Evolutionary conservation across 2,329 filamentous ascomycete genomes (phyloP).

Genomic region (Penicillium janthinellum): DNA sequence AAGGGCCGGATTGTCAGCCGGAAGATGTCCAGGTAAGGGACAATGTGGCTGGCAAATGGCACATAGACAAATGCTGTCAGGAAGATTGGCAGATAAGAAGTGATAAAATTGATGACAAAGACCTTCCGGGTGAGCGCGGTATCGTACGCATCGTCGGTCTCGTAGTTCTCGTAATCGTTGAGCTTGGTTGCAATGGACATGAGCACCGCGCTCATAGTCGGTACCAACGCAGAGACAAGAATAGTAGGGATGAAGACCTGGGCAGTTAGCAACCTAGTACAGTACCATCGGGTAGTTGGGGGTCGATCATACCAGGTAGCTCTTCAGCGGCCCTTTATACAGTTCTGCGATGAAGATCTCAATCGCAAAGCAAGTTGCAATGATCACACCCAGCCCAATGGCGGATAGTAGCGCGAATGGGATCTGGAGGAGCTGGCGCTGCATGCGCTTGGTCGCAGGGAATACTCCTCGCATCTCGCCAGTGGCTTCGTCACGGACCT

Average conservation of each 20-base stretch:
- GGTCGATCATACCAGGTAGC: slow-evolving; percentile 66
- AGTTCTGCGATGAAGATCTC: slow-evolving; percentile 97
- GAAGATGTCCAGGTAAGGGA: slow-evolving; percentile 89
- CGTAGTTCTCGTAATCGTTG: slow-evolving; percentile 89
- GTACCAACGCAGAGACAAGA: slow-evolving; percentile 77
- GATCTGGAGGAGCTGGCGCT: slow-evolving; percentile 79
- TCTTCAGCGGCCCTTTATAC: slow-evolving; percentile 87
- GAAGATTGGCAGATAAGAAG: slow-evolving; percentile 86
- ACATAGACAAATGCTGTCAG: slow-evolving; percentile 94
- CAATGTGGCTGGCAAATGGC: slow-evolving; percentile 81
- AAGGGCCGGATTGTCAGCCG: slow-evolving; percentile 74
- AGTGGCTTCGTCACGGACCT: slow-evolving; percentile 76
- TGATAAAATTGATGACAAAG: slow-evolving; percentile 98
- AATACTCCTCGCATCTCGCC: slow-evolving; percentile 79
- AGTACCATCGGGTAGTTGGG: not conserved
- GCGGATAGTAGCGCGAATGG: slow-evolving; percentile 83
- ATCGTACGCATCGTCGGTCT: slow-evolving; percentile 80
- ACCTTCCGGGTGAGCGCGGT: slow-evolving; percentile 87
- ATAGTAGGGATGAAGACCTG: slow-evolving; percentile 87
- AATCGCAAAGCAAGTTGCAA: slow-evolving; percentile 86
- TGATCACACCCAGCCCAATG: slow-evolving; percentile 76
- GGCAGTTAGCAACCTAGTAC: not conserved
- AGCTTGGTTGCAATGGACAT: slow-evolving; percentile 76
- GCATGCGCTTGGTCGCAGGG: slow-evolving; percentile 73
- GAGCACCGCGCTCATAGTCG: slow-evolving; percentile 78